phyloP scores from a whole-genome alignment of 805 yeast species.

The Kodamaea kakaduensis region DNA sequence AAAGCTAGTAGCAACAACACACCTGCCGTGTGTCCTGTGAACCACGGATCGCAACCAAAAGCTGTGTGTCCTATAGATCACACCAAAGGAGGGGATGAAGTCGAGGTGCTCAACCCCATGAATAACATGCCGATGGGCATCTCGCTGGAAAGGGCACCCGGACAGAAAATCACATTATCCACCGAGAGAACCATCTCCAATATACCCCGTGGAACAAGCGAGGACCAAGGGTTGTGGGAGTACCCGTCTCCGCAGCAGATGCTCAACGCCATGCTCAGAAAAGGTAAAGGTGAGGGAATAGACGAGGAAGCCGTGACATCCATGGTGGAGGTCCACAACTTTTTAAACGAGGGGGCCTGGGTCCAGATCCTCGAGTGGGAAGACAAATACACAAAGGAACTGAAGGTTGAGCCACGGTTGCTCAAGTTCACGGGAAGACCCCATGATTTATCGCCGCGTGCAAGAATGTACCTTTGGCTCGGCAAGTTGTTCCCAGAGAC shows the following conservation, averaged over 20 bases:
- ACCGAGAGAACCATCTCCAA: slow-evolving; percentile 79
- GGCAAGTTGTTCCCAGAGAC: slow-evolving; percentile 68
- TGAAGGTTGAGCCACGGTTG: slow-evolving; percentile 67
- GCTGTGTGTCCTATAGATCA: slow-evolving; percentile 35
- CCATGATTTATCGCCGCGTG: slow-evolving; percentile 80
- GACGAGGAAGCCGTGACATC: slow-evolving; percentile 94
- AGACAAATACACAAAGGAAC: slow-evolving; percentile 53
- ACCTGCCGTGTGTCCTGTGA: slow-evolving; percentile 29
- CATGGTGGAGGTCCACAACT: slow-evolving; percentile 97
- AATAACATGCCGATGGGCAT: slow-evolving; percentile 83
- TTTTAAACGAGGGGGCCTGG: slow-evolving; percentile 97
- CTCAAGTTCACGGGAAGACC: slow-evolving; percentile 91
- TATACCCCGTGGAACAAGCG: slow-evolving; percentile 76
- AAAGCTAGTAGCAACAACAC: slow-evolving; percentile 11
- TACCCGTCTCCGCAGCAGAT: slow-evolving; percentile 99
- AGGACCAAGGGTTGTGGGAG: slow-evolving; percentile 84
- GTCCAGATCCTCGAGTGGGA: slow-evolving; percentile 92
- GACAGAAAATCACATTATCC: slow-evolving; percentile 74
- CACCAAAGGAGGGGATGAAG: slow-evolving; percentile 12
- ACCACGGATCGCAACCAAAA: slow-evolving; percentile 21
- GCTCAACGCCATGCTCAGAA: slow-evolving; percentile 95
- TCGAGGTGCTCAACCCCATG: slow-evolving; percentile 60
- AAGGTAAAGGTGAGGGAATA: slow-evolving; percentile 83
- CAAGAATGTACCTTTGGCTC: slow-evolving; percentile 60
- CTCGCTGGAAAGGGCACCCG: slow-evolving; percentile 66